A percentile compares a stretch with the other conserved stretches of the same genome.
phyloP scores from a whole-genome alignment of 805 yeast species.

The Kodamaea sagamina region DNA sequence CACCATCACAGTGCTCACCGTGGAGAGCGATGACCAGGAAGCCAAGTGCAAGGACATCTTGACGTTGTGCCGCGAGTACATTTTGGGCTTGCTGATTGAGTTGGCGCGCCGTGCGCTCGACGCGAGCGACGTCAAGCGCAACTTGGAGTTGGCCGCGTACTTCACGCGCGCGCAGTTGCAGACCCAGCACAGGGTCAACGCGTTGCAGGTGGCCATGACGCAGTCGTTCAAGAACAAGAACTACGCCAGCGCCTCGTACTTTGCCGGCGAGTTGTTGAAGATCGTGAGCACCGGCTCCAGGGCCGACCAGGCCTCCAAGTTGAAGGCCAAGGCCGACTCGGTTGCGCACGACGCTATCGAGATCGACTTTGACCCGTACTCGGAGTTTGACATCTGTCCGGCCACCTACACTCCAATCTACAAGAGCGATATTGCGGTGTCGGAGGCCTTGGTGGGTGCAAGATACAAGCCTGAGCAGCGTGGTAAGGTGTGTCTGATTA shows the following conservation, averaged over 20 bases:
- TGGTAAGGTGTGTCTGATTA: conserved; percentile 77
- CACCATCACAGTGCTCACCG: conserved; percentile 69
- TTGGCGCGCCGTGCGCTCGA: conserved; percentile 82
- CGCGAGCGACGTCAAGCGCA: conserved; percentile 72
- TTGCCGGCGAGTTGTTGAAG: conserved; percentile 80
- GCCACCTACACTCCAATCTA: conserved; percentile 87
- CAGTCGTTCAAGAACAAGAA: conserved; percentile 89
- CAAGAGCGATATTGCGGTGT: conserved; percentile 63
- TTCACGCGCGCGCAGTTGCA: conserved; percentile 85
- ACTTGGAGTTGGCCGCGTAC: conserved; percentile 92
- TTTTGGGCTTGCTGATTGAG: conserved; percentile 89
- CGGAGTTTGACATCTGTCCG: conserved; percentile 89
- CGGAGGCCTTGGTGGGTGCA: conserved; percentile 89
- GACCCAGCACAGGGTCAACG: conserved; percentile 80
- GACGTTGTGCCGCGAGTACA: conserved; percentile 81
- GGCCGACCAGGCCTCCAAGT: conserved; percentile 84
- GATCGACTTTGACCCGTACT: conserved; percentile 89
- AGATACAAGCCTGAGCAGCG: conserved; percentile 73
- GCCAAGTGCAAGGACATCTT: conserved; percentile 71
- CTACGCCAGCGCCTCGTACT: conserved; percentile 82
- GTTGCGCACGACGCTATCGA: conserved; percentile 84
- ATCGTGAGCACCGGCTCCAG: conserved; percentile 72
- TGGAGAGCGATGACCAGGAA: conserved; percentile 73
- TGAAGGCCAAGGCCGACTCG: conserved; percentile 77
- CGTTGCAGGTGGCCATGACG: conserved; percentile 92